phyloP scores from a whole-genome alignment of 2,329 filamentous ascomycete genomes.

The Albophoma yamanashiensis region DNA sequence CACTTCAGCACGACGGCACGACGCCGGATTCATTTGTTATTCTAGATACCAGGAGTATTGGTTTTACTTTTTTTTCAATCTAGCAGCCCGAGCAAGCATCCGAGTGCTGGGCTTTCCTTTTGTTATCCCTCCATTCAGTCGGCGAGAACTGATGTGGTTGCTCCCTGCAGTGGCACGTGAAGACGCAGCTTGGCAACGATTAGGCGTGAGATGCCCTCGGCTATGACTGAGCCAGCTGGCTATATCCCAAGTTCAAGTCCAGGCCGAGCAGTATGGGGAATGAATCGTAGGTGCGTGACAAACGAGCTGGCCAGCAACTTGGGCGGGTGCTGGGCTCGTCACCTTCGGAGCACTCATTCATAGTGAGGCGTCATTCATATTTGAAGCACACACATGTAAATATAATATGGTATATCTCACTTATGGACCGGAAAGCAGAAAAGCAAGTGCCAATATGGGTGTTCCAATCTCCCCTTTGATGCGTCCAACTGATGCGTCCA shows the following conservation, averaged over 20 bases:
- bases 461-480: background rate
- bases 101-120: background rate
- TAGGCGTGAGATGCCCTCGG: constrained; percentile 42
- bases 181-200: constrained; percentile 12
- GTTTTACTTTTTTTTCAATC: background rate
- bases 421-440: background rate
- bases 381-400: background rate
- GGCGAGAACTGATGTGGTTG: background rate
- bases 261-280: constrained; percentile 27
- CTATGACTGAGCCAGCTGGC: constrained; percentile 26
- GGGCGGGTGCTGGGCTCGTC: background rate
- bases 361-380: background rate
- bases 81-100: background rate
- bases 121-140: background rate
- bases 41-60: background rate
- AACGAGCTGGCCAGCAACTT: background rate
- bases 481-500: background rate
- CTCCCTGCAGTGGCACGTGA: background rate
- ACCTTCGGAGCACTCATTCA: background rate
- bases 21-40: background rate
- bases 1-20: background rate
- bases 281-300: constrained; percentile 21
- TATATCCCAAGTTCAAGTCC: constrained; percentile 22
- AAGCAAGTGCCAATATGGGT: background rate
- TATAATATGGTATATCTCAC: background rate